Conservation (phyloP, 208 protist species). For the Trypanosoma theileri region DNA sequence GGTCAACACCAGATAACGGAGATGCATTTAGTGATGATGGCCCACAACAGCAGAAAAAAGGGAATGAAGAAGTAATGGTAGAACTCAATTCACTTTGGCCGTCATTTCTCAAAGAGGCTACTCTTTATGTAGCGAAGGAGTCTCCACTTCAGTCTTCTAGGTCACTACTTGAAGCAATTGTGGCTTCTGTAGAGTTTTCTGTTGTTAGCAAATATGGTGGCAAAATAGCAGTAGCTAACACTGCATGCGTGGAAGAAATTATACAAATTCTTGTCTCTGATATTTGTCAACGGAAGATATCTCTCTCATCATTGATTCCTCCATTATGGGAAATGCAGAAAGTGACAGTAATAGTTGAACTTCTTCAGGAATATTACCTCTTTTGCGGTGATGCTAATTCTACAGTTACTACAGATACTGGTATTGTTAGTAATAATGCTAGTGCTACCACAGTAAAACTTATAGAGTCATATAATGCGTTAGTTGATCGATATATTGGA, state of each 20-base stretch:
- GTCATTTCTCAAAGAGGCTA: slow-evolving; percentile 5
- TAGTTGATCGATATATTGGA: slow-evolving; percentile 18
- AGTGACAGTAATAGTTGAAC: slow-evolving; percentile 17
- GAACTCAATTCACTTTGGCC: slow-evolving; percentile 17
- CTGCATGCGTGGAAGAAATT: slow-evolving; percentile 17
- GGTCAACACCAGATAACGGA: neutral
- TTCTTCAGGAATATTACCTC: slow-evolving; percentile 28
- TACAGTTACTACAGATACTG: neutral
- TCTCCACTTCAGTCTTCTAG: neutral
- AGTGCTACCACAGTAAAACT: slow-evolving; percentile 1
- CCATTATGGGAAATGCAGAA: slow-evolving; percentile 15
- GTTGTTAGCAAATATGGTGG: neutral
- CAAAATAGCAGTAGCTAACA: slow-evolving; percentile 6
- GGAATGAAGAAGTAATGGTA: neutral
- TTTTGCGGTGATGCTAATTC: neutral
- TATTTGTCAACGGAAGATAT: slow-evolving; percentile 1
- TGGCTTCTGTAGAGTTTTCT: slow-evolving; percentile 7
- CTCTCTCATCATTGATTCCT: slow-evolving; percentile 17
- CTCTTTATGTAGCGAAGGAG: slow-evolving; percentile 1
- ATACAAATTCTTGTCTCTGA: neutral
- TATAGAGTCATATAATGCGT: slow-evolving; percentile 14
- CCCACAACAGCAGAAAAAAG: neutral
- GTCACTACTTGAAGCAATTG: slow-evolving; percentile 18
- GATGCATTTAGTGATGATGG: too few relatives aligned
- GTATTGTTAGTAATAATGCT: too few relatives aligned